Evolutionary conservation across 768 basidiomycete species (phyloP).

Genomic region (Coprinopsis marcescibilis): DNA sequence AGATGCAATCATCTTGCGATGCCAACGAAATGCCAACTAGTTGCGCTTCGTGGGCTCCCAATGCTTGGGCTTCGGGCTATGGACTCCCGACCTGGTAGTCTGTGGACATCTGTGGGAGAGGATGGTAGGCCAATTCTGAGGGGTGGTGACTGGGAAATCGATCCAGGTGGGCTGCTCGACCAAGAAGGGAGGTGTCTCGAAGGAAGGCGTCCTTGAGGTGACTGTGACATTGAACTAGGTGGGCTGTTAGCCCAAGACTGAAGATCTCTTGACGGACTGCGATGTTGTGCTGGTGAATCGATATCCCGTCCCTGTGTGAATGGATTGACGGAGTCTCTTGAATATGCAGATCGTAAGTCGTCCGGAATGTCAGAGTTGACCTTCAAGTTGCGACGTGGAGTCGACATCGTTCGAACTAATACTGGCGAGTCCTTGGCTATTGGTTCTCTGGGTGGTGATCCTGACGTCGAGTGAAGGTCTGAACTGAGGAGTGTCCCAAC

Average conservation of each 20-base stretch:
- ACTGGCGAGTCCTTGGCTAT: neutral
- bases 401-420: neutral
- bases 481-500: neutral
- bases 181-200: neutral
- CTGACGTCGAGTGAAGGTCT: neutral
- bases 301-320: no score
- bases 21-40: constrained; percentile 21
- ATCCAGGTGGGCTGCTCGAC: neutral
- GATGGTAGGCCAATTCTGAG: constrained; percentile 16
- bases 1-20: constrained; percentile 18
- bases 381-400: constrained; percentile 3
- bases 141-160: constrained; percentile 5
- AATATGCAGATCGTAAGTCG: constrained; percentile 22
- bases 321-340: constrained; percentile 22
- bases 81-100: constrained; percentile 10
- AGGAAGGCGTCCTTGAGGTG: neutral
- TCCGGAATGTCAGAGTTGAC: constrained; percentile 11
- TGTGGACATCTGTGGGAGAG: constrained; percentile 17
- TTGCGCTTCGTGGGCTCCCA: no score
- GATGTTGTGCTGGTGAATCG: no score
- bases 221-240: neutral
- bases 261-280: neutral
- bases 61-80: constrained; percentile 14
- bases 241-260: neutral
- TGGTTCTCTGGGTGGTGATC: neutral